phyloP scores from a whole-genome alignment of 108 stramenopile species.

The Aurantiochytrium sp. region DNA sequence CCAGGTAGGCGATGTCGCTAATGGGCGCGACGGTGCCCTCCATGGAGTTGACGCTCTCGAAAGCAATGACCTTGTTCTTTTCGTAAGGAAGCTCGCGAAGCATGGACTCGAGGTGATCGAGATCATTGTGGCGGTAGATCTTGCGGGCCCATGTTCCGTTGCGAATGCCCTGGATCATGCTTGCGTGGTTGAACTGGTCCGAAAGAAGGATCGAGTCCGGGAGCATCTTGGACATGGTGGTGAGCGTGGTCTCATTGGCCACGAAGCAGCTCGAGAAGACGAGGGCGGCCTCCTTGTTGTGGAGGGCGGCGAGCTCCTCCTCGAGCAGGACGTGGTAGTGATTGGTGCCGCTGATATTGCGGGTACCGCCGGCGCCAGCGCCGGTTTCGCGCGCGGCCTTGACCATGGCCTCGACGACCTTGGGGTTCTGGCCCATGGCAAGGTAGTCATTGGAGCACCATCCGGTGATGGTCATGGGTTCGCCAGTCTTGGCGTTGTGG shows the following conservation, averaged over 20 bases:
- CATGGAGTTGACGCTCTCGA: slow-evolving; percentile 26
- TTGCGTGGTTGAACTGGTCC: slow-evolving; percentile 26
- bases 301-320: slow-evolving; percentile 17
- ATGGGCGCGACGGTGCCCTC: slow-evolving; percentile 27
- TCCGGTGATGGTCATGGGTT: background rate
- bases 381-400: background rate
- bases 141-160: background rate
- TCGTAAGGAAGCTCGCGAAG: background rate
- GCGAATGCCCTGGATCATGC: slow-evolving; percentile 27
- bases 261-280: slow-evolving; percentile 25
- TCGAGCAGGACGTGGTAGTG: slow-evolving; percentile 12
- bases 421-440: slow-evolving; percentile 27
- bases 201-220: slow-evolving; percentile 2
- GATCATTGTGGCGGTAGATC: slow-evolving; percentile 25
- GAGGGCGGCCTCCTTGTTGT: slow-evolving; percentile 16
- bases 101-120: slow-evolving; percentile 14
- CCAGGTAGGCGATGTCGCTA: slow-evolving; percentile 18
- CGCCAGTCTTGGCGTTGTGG: background rate
- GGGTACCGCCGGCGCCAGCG: slow-evolving; percentile 24
- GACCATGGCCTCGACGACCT: background rate
- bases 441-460: slow-evolving; percentile 35
- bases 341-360: slow-evolving; percentile 26
- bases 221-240: slow-evolving; percentile 27
- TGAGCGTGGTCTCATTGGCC: slow-evolving; percentile 24
- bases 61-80: slow-evolving; percentile 25